Base-by-base conservation (phyloP, 805 yeast genomes). In the Myxozyma melibiosi region DNA sequence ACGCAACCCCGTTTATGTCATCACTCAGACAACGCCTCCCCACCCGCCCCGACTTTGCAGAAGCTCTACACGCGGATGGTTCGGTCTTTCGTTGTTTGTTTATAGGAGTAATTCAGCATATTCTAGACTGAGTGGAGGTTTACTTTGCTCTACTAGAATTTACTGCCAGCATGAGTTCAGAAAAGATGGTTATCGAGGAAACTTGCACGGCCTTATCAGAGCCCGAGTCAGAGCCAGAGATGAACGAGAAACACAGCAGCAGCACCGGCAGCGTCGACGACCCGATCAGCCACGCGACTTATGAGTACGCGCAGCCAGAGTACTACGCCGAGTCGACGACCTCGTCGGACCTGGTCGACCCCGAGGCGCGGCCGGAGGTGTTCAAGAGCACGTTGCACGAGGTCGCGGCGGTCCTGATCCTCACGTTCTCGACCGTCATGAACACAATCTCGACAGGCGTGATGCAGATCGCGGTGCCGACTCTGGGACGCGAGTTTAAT, bases 391-490 rank as follows among this genome's bases (percentile, higher is more conserved):
- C 65, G 2, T 24, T 64, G 4, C 75, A 73, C 24, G 81, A 78
- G 55, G 52, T 66, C 4, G 11, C 71, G 1, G 71, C 76, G 47
- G 63, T 76, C 6, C 28, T 70, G 0, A 53, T 72, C 8, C 67
- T 73, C 37, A 66, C 76, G 2, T 67, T 78, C 58, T 77, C 79
- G 0, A 74, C 78, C 3, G 77, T 75, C n/a, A 73, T 78, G 31
- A 69, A 76, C 11, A 65, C 74, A 8, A 71, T 76, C 56, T 67
- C 75, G 11, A 63, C 69, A 1, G 74, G 78, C 2, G 66, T 73
- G 24, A 71, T 70, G 55, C 77, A 71, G 53, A 65, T 76, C 2
- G 70, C 78, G 20, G 65, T 78, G 25, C 67, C 72, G 11, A 65
- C 68, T 14, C 69, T 76, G 0, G 73, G 75, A 11, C 66, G 68